Conservation (phyloP, 768 basidiomycete species). For the Trametes maxima region DNA sequence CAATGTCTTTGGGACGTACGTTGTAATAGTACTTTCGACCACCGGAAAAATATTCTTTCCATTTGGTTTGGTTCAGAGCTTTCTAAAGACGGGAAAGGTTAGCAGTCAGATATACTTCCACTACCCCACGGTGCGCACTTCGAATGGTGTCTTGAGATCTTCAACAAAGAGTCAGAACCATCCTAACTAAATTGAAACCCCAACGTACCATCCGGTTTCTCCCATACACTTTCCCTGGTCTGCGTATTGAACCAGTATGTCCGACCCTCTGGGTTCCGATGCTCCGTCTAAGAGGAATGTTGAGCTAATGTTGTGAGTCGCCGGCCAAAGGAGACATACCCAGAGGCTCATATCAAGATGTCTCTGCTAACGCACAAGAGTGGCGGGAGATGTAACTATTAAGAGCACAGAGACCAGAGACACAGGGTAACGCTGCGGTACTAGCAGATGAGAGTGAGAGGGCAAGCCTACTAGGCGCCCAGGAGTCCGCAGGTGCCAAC, state of each 20-base stretch:
- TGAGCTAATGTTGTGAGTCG: not conserved
- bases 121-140: constrained; percentile 50
- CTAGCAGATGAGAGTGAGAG: not conserved
- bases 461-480: not conserved
- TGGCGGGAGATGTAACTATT: not conserved
- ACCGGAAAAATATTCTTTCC: constrained; percentile 96
- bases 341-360: constrained; percentile 20
- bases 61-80: constrained; percentile 86
- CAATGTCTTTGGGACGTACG: constrained; percentile 42
- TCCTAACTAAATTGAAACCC: not conserved
- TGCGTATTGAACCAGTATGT: constrained; percentile 96
- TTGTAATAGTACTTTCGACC: constrained; percentile 92
- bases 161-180: not conserved
- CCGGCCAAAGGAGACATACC: constrained; percentile 5
- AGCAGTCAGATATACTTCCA: not conserved
- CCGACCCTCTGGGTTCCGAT: constrained; percentile 94
- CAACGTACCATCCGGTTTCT: constrained; percentile 87
- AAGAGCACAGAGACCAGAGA: not conserved
- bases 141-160: constrained; percentile 92
- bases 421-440: not conserved
- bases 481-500: no score
- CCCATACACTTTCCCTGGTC: constrained; percentile 93
- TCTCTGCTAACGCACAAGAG: not conserved
- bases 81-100: constrained; percentile 47
- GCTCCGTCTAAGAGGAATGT: constrained; percentile 71